A percentile compares a stretch with the other conserved stretches of the same genome.
Conservation (phyloP, 139 green algal genomes). For the Volvox africanus region DNA sequence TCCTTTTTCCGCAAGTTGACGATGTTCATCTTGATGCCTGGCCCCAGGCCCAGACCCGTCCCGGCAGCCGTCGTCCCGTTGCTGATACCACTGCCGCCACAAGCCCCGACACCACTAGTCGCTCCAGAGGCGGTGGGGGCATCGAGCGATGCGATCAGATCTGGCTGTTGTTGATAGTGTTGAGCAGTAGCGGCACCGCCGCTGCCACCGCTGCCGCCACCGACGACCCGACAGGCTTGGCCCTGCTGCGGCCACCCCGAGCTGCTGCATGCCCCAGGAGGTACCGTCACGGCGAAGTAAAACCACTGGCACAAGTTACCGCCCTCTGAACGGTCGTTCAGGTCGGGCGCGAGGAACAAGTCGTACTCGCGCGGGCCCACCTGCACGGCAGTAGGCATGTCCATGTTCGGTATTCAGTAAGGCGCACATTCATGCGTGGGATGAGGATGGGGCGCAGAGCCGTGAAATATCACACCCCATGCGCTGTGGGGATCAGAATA, state of each 20-base stretch:
- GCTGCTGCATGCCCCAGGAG: conserved; percentile 26
- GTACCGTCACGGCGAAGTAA: conserved; percentile 45
- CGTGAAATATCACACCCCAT: no score
- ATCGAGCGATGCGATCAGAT: not conserved
- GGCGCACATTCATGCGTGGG: no score
- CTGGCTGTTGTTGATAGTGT: not conserved
- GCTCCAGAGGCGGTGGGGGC: no score
- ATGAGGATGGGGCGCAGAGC: no score
- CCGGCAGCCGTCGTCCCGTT: not conserved
- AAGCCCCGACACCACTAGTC: not conserved
- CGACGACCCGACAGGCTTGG: not conserved
- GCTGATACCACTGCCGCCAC: not conserved
- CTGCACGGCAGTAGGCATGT: conserved; percentile 11
- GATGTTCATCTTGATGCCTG: conserved; percentile 66
- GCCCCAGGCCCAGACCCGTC: not conserved
- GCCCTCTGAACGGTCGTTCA: conserved; percentile 63
- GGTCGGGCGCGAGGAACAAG: conserved; percentile 72
- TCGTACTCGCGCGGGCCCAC: conserved; percentile 80
- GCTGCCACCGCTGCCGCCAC: not conserved
- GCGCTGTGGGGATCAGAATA: no score
- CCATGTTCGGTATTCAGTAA: no score
- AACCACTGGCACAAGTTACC: conserved; percentile 61
- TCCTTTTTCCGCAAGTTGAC: conserved; percentile 71
- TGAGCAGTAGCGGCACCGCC: not conserved
- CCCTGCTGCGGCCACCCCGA: not conserved